Evolutionary conservation across 2,329 filamentous ascomycete species (phyloP).

Genomic region (Teratosphaeria pseudoeucalypti): DNA sequence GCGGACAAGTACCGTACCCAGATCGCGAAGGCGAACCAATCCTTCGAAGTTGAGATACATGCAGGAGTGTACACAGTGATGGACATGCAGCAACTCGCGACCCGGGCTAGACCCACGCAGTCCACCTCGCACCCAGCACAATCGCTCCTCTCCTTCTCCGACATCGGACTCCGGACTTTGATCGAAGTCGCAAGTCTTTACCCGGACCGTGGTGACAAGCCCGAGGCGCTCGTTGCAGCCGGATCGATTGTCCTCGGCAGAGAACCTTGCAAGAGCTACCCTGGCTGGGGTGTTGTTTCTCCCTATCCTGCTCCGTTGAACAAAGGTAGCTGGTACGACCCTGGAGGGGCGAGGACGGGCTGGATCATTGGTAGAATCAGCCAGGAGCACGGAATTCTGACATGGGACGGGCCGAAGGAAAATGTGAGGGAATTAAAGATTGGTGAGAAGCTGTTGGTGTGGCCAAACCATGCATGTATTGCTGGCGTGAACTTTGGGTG

Average conservation of each 20-base stretch:
- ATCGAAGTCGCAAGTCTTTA: slow-evolving; percentile 64
- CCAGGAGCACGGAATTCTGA: slow-evolving; percentile 68
- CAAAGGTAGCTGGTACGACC: slow-evolving; percentile 22
- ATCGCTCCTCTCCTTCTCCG: slow-evolving; percentile 35
- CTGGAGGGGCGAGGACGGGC: slow-evolving; percentile 32
- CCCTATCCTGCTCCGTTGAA: slow-evolving; percentile 39
- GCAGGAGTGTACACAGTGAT: slow-evolving; percentile 67
- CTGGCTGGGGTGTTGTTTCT: slow-evolving; percentile 59
- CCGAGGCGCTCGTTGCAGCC: slow-evolving; percentile 59
- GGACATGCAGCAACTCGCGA: slow-evolving; percentile 70
- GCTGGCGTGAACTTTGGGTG: slow-evolving; percentile 60
- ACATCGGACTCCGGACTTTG: slow-evolving; percentile 59
- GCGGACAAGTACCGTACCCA: slow-evolving; percentile 24
- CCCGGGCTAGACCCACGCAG: slow-evolving; percentile 46
- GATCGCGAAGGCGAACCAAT: slow-evolving; percentile 27
- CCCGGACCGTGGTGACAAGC: slow-evolving; percentile 42
- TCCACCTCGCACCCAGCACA: slow-evolving; percentile 15
- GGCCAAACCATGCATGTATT: slow-evolving; percentile 76
- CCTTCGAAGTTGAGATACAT: slow-evolving; percentile 53
- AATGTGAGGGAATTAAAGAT: slow-evolving; percentile 42
- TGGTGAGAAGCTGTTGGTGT: slow-evolving; percentile 59
- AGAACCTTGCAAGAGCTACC: slow-evolving; percentile 61
- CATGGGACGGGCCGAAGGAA: slow-evolving; percentile 42
- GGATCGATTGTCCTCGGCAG: slow-evolving; percentile 61
- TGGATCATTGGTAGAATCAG: slow-evolving; percentile 64